Evolutionary conservation across 2,329 filamentous ascomycete genomes (phyloP), one percentile per base, ranked within the genome.

Genomic region (Periconia sp.): DNA sequence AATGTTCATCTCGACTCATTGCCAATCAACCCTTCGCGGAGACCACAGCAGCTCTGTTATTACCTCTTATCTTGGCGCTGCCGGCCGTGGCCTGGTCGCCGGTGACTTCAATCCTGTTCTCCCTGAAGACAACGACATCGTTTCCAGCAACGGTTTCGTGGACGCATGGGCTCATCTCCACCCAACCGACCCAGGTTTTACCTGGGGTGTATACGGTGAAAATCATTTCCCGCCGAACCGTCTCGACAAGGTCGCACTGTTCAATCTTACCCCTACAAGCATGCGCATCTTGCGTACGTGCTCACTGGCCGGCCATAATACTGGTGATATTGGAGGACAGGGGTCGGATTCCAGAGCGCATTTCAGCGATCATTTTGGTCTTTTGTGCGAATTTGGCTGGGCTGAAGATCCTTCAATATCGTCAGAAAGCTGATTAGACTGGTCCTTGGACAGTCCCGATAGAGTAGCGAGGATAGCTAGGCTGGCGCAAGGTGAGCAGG

Each of bases 61-160:
- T 21, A 26, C 39, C 17, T 38, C 33, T 12, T 43, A 43, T 16
- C 36, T 38, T 18, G n/a, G 23, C 26, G 29, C 34, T 13, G 33
- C 44, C 13, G 33, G 18, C 15, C 21, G 29, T 39, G 44, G 44
- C 12, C 33, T 43, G 5, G 25, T 47, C 9, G 39, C 44, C 29
- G 44, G 44, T 21, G 44, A 47, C 18, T 47, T 43, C 39, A 47
- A 43, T 31, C 33, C 44, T 21, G 44, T 47, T 15, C 33, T 47
- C 16, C 44, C 44, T 12, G 39, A 47, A 31, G 38, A 43, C 21
- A 29, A 43, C 7, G 22, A 11, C 4, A 25, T 43, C 18, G 18
- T 43, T 22, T 25, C 32, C 17, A 22, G n/a, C 15, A 47, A 47
- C 40, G 25, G 34, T 9, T 29, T 47, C 13, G 40, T 43, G 9